phyloP scores from a whole-genome alignment of 2,329 filamentous ascomycete species.

The Fusarium sambucinum region DNA sequence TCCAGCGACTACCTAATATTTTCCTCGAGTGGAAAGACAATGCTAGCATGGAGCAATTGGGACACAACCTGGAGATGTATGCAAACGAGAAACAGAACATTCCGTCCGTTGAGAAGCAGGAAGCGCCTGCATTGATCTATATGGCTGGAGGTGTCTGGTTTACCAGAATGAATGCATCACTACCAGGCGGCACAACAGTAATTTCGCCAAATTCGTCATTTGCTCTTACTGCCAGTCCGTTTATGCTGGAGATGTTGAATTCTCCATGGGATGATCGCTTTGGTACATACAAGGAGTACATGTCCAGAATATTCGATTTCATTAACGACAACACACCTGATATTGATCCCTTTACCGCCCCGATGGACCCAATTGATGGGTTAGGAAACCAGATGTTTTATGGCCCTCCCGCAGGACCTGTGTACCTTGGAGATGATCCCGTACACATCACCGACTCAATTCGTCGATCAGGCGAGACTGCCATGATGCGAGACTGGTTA shows the following conservation, averaged over 20 bases:
- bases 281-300: background rate
- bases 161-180: background rate
- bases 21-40: background rate
- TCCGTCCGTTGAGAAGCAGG: background rate
- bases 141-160: slow-evolving; percentile 1
- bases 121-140: background rate
- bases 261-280: background rate
- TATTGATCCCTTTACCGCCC: background rate
- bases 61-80: background rate
- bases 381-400: slow-evolving; percentile 47
- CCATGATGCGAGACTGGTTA: slow-evolving; percentile 5
- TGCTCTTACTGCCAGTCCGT: too few species aligned
- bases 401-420: slow-evolving; percentile 39
- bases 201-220: background rate
- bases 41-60: background rate
- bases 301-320: background rate
- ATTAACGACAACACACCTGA: background rate
- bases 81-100: background rate
- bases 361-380: slow-evolving; percentile 43
- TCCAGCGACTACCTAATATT: slow-evolving; percentile 1
- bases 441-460: background rate
- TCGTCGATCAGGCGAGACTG: slow-evolving; percentile 5
- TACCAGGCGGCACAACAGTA: background rate
- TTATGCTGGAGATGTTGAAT: background rate
- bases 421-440: slow-evolving; percentile 25